Conservation (phyloP, 495 filamentous ascomycete genomes). For the Cudoniella acicularis region DNA sequence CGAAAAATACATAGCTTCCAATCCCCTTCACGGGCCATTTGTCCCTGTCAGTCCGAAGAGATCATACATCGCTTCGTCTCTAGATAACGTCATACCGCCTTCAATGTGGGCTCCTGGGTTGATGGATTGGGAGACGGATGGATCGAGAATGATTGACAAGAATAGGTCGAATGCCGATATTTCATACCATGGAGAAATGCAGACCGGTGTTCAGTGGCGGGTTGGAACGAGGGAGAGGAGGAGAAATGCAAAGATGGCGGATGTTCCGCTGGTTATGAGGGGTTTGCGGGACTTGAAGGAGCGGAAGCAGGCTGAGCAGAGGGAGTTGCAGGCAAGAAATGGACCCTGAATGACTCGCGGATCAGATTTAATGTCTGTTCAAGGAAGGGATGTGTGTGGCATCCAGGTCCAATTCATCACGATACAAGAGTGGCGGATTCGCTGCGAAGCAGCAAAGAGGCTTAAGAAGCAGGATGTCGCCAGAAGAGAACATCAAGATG, state of each 20-base stretch:
- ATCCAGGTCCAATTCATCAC: no score
- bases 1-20: constrained; percentile 23
- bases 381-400: no score
- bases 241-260: constrained; percentile 17
- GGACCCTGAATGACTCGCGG: no score
- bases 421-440: no score
- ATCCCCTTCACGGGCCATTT: constrained; percentile 41
- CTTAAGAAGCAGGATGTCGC: no score
- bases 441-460: no score
- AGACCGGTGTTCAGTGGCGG: not conserved
- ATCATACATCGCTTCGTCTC: constrained; percentile 30
- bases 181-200: constrained; percentile 13
- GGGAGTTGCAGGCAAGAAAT: not conserved
- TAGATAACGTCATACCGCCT: constrained; percentile 33
- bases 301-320: constrained; percentile 7
- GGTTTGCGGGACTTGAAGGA: constrained; percentile 28
- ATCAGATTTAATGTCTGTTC: no score
- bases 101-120: constrained; percentile 35
- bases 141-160: constrained; percentile 24
- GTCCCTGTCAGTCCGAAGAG: constrained; percentile 20
- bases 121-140: constrained; percentile 44
- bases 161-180: constrained; percentile 8
- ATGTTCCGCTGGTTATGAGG: constrained; percentile 29
- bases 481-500: no score
- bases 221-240: constrained; percentile 3